Percentiles rank a stretch among this genome's conserved stretches.
Evolutionary conservation across 345 rosid species (phyloP).

Genomic region (Gossypium ekmanianum): DNA sequence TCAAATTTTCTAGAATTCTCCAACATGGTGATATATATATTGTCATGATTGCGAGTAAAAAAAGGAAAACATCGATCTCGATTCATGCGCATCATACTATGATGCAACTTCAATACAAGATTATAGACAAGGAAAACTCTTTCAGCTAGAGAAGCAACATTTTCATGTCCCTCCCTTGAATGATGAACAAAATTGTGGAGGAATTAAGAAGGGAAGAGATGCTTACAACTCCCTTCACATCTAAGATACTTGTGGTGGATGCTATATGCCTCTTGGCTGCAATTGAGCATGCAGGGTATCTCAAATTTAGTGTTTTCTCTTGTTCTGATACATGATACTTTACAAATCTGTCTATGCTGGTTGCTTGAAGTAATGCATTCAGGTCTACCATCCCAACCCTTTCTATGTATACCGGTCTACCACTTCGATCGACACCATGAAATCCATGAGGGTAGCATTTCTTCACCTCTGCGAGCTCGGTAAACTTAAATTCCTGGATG

Average conservation of each 20-base stretch:
- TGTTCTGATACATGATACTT: slow-evolving; percentile 54
- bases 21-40: background rate
- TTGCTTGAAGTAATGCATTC: slow-evolving; percentile 39
- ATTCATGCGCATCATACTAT: background rate
- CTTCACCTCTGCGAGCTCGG: slow-evolving; percentile 45
- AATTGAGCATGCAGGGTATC: slow-evolving; percentile 54
- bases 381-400: slow-evolving; percentile 55
- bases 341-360: slow-evolving; percentile 43
- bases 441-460: slow-evolving; percentile 60
- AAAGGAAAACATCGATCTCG: background rate
- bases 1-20: background rate
- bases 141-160: background rate
- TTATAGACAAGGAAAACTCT: background rate
- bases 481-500: slow-evolving; percentile 46
- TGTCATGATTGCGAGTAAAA: background rate
- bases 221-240: slow-evolving; percentile 67
- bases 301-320: slow-evolving; percentile 48
- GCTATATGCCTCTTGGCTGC: slow-evolving; percentile 57
- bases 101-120: background rate
- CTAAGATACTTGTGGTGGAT: slow-evolving; percentile 53
- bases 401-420: slow-evolving; percentile 59
- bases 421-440: slow-evolving; percentile 57
- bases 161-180: background rate
- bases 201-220: background rate
- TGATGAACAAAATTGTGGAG: background rate